Percentiles rank a stretch among this genome's conserved stretches.
These are phyloP conservation scores for Nicotiana knightiana DNA, from an alignment of 257 asterid species.

Conservation along the genomic window DNA sequence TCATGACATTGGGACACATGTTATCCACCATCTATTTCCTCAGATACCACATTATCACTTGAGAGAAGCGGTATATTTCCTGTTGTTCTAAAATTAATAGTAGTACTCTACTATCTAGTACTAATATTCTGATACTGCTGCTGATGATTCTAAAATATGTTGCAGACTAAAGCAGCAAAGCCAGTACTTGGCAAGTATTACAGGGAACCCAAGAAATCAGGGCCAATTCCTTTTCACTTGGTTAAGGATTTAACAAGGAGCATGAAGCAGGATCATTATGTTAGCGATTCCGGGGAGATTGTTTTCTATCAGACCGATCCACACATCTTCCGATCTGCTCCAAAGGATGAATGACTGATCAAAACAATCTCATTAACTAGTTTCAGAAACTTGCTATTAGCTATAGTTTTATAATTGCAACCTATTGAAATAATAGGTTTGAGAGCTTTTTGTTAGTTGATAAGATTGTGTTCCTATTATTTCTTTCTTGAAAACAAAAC, in stretches of 20 bases:
- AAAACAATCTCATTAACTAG: neutral
- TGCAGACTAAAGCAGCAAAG: slow-evolving; percentile 32
- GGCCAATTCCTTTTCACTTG: slow-evolving; percentile 25
- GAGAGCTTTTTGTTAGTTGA: neutral
- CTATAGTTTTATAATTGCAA: neutral
- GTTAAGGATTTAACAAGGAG: slow-evolving; percentile 16
- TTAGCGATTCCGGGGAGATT: slow-evolving; percentile 29
- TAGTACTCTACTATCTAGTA: neutral
- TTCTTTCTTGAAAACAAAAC: neutral
- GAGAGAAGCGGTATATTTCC: slow-evolving; percentile 17
- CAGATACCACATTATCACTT: slow-evolving; percentile 36
- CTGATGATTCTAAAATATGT: neutral
- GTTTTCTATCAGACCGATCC: slow-evolving; percentile 29
- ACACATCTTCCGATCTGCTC: neutral
- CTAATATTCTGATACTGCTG: neutral
- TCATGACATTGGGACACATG: slow-evolving; percentile 38
- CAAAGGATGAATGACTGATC: neutral
- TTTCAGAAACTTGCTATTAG: neutral
- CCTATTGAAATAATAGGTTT: neutral
- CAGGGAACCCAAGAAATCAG: slow-evolving; percentile 28
- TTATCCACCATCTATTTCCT: slow-evolving; percentile 35
- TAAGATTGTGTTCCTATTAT: neutral
- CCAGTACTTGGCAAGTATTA: slow-evolving; percentile 31
- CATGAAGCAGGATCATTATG: slow-evolving; percentile 30
- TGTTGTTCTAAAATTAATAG: too few species aligned